Base-by-base conservation (phyloP, 495 filamentous ascomycete species). In the Trypethelium eluteriae region DNA sequence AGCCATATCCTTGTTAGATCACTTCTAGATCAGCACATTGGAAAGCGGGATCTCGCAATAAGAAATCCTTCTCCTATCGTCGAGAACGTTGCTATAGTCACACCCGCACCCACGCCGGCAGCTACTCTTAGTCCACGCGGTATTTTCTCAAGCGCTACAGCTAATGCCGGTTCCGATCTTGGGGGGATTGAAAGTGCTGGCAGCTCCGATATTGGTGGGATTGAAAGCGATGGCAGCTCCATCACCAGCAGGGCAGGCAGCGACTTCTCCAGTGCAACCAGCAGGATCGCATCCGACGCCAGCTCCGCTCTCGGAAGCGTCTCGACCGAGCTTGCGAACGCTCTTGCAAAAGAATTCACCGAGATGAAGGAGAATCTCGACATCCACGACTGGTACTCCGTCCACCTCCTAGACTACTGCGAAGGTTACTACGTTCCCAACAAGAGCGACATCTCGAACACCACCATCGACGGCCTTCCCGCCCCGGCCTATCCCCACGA, bases 311-410 rank as follows among this genome's bases (percentile, higher is more conserved):
- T 66, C 32, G 62, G 44, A 18, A 25, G 47, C 10, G 47, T 64
- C 4, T 49, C 50, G 46, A 71, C 53, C 18, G 61, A 59, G 10
- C 18, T 71, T 64, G 61, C 66, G 56, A 71, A 72, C 59, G 62
- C 72, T 5, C 69, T 81, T 63, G 74, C 81, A 56, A 76, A 82
- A 65, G 70, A 78, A 49, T 76, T 80, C 62, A 80, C 82, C 67
- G 70, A 78, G 46, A 62, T 85, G 14, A 78, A 80, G 1, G 69
- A 76, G 4, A 68, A 79, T 2, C 79, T 86, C 4, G 83, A 83
- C 14, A 80, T 90, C 62, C 79, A 84, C n/a, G 81, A 90, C 69
- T 95, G 88, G 77, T 93, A 93, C 76, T 86, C 85, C 49, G 71
- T 86, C 32, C 88, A 93, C 70, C 72, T 91, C 62, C 83, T 91